Base-by-base conservation (phyloP, 73 alveolate genomes). In the Symbiodinium pilosum region DNA sequence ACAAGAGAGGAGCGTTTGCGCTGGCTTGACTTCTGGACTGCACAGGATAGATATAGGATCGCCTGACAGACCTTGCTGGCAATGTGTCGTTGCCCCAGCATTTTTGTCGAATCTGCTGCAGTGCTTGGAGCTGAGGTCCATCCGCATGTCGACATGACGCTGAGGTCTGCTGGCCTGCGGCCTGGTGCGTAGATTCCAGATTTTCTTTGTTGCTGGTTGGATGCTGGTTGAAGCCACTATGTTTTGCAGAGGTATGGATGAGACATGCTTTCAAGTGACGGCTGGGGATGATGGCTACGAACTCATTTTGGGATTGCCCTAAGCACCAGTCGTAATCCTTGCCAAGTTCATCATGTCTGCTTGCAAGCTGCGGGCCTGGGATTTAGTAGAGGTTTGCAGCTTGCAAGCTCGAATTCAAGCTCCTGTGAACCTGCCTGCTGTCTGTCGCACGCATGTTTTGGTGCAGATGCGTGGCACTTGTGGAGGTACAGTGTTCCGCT, bases 401-500 rank as follows among this genome's bases (percentile, higher is more conserved):
- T 64, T 64, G 81, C 81, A 24, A 64, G 81, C 81, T 64, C 81
- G 81, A 64, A 64, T 64, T 64, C 81, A 64, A 64, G 81, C 81
- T 64, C 81, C 38, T 64, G 81, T 64, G 81, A 64, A 34, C 81
- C 34, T 47, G 59, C 59, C 14, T 9, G 59, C 6, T 9, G 59
- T 6, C 6, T 6, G 59, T 14, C 59, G 59, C 59, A 47, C 6
- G 6, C 21, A 47, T 6, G 59, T 14, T 9, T 14, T 9, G 14
- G 14, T 6, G 14, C 6, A 47, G 59, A 6, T 59, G 77, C 32
- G 34, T 28, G 34, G 32, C 8, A 5, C 6, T 26, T 14, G 38
- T 47, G 68, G 59, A 87, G 97, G 97, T 91, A 91, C 97, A n/a
- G 97, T 91, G 40, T 91, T 91, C 88, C 87, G 97, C 51, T 91